phyloP scores from a whole-genome alignment of 495 filamentous ascomycete genomes.

The Aspergillus mulundensis region DNA sequence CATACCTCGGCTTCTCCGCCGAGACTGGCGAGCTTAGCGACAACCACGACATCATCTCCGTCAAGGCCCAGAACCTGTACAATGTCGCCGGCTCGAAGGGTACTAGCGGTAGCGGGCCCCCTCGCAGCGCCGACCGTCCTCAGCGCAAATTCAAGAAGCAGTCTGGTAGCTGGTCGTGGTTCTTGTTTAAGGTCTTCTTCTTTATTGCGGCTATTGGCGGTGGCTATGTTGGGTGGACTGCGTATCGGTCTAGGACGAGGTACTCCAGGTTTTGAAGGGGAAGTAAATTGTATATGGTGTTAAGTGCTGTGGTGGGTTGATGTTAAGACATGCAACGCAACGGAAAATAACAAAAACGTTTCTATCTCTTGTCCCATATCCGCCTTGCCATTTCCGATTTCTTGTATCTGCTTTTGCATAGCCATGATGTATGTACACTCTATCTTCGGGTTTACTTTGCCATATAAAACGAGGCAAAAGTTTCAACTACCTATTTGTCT shows the following conservation, averaged over 20 bases:
- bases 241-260: conserved; percentile 69
- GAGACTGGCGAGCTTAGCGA: conserved; percentile 96
- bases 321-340: background rate
- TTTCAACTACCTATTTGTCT: background rate
- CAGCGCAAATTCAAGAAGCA: conserved; percentile 28
- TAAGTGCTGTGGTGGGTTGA: background rate
- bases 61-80: conserved; percentile 88
- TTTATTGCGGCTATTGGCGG: conserved; percentile 67
- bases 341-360: conserved; percentile 8
- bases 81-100: conserved; percentile 43
- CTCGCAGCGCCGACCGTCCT: conserved; percentile 31
- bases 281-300: background rate
- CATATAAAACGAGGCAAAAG: conserved; percentile 15
- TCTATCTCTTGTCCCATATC: background rate
- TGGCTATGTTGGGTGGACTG: conserved; percentile 78
- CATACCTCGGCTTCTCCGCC: conserved; percentile 92
- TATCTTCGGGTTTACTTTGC: conserved; percentile 14
- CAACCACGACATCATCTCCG: conserved; percentile 93
- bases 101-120: conserved; percentile 23
- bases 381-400: background rate
- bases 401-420: conserved; percentile 15
- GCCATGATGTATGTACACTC: conserved; percentile 13
- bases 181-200: conserved; percentile 78
- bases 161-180: conserved; percentile 83
- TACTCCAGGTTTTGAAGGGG: conserved; percentile 72